phyloP scores from a whole-genome alignment of 345 rosid species.

The Heritiera littoralis region DNA sequence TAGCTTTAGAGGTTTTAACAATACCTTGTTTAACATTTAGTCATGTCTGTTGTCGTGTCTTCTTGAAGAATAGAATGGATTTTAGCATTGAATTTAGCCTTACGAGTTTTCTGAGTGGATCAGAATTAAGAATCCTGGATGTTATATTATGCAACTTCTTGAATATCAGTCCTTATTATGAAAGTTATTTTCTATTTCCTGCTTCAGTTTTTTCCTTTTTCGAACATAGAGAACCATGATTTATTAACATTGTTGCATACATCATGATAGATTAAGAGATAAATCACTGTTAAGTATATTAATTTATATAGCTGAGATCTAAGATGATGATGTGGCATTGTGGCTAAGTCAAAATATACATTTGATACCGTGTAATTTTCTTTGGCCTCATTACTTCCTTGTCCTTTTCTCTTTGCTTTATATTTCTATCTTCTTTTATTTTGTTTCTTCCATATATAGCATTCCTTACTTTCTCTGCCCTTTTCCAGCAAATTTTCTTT shows the following conservation, averaged over 20 bases:
- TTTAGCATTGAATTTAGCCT: background rate
- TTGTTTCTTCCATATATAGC: background rate
- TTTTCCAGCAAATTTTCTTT: background rate
- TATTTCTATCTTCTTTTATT: background rate
- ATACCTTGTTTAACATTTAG: no score
- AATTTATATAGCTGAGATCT: background rate
- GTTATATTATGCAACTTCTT: background rate
- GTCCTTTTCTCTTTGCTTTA: background rate
- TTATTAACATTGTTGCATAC: background rate
- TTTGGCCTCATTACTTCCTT: background rate
- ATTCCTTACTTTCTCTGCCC: background rate
- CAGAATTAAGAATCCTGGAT: background rate
- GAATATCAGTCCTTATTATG: background rate
- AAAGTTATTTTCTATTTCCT: background rate
- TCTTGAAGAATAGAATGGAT: background rate
- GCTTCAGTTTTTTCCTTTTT: background rate
- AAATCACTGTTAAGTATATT: background rate
- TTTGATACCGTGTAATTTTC: background rate
- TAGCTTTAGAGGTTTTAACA: background rate
- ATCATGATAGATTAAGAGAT: background rate
- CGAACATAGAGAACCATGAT: background rate
- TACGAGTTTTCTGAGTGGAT: background rate
- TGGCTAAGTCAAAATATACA: background rate
- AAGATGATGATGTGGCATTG: background rate
- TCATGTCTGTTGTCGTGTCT: background rate